Percentiles rank a stretch among this genome's conserved stretches.
Conservation (phyloP, 768 basidiomycete genomes). For the Guyanaporus albipodus region DNA sequence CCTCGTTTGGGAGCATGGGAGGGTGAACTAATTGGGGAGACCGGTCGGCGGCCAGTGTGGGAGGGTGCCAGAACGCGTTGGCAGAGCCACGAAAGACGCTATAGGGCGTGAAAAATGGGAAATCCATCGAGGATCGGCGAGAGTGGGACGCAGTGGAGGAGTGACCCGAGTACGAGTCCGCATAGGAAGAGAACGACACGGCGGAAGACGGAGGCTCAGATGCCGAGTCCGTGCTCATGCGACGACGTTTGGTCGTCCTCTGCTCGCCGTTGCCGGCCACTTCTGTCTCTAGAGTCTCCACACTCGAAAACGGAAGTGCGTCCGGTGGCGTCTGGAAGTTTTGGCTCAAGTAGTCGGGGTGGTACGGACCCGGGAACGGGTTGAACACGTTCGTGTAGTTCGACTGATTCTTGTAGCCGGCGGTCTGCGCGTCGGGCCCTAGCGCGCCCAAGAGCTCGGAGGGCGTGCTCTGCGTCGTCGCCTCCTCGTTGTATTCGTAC, state of each 20-base stretch:
- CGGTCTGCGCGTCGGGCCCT: slow-evolving; percentile 30
- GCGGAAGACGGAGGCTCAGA: slow-evolving; percentile 58
- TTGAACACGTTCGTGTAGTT: slow-evolving; percentile 36
- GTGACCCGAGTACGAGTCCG: slow-evolving; percentile 56
- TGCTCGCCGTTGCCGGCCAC: slow-evolving; percentile 18
- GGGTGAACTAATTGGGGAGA: slow-evolving; percentile 63
- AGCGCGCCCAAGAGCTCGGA: slow-evolving; percentile 53
- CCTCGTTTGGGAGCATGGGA: slow-evolving; percentile 61
- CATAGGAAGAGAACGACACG: slow-evolving; percentile 58
- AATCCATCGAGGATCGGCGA: slow-evolving; percentile 61
- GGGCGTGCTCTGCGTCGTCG: slow-evolving; percentile 34
- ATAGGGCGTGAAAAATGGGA: slow-evolving; percentile 54
- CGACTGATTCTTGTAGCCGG: slow-evolving; percentile 24
- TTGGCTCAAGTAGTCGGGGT: slow-evolving; percentile 66
- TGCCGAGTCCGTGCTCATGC: slow-evolving; percentile 61
- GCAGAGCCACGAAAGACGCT: slow-evolving; percentile 54
- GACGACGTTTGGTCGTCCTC: slow-evolving; percentile 60
- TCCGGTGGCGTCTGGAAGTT: slow-evolving; percentile 44
- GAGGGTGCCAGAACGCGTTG: slow-evolving; percentile 72
- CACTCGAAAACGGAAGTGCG: slow-evolving; percentile 50
- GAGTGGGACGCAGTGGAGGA: slow-evolving; percentile 57
- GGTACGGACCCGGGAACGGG: slow-evolving; percentile 67
- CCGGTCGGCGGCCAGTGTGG: slow-evolving; percentile 59
- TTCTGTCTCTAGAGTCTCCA: slow-evolving; percentile 46
- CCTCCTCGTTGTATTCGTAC: slow-evolving; percentile 49